Evolutionary conservation across 768 basidiomycete species (phyloP).

Genomic region (Kwoniella dendrophila): DNA sequence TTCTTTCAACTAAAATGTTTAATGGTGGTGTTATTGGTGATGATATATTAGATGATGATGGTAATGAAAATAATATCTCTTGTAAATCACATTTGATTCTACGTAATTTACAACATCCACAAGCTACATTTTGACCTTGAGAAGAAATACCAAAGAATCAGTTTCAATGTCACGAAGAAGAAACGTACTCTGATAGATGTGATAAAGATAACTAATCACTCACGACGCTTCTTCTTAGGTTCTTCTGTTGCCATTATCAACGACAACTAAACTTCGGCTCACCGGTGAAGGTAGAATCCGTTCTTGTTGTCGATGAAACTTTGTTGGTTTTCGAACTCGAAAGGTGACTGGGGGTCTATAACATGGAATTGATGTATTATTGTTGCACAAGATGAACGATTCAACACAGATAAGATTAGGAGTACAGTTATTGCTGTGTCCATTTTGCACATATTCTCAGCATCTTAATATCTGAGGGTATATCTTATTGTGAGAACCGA

Average conservation of each 20-base stretch:
- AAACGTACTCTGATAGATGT: background rate
- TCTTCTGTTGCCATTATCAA: slow-evolving; percentile 5
- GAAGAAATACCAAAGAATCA: background rate
- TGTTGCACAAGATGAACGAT: too few species aligned
- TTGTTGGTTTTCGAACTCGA: background rate
- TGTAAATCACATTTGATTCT: slow-evolving; percentile 43
- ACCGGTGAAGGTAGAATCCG: background rate
- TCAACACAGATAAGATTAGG: too few species aligned
- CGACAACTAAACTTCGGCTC: too few species aligned
- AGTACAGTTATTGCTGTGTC: too few species aligned
- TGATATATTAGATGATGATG: slow-evolving; percentile 4
- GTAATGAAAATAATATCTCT: slow-evolving; percentile 18
- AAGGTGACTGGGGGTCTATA: too few species aligned
- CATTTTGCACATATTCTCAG: too few species aligned
- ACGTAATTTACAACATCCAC: slow-evolving; percentile 40
- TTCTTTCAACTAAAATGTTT: slow-evolving; percentile 21
- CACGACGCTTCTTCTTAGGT: slow-evolving; percentile 34
- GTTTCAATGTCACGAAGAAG: background rate
- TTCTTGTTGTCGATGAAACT: background rate
- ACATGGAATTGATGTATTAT: too few species aligned
- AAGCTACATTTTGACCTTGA: slow-evolving; percentile 44
- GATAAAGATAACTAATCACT: background rate
- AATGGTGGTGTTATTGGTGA: slow-evolving; percentile 24
- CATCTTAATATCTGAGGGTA: too few species aligned
- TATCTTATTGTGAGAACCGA: too few species aligned